Conservation (phyloP, 1,284 basidiomycete genomes). For the Ganoderma sinense region DNA sequence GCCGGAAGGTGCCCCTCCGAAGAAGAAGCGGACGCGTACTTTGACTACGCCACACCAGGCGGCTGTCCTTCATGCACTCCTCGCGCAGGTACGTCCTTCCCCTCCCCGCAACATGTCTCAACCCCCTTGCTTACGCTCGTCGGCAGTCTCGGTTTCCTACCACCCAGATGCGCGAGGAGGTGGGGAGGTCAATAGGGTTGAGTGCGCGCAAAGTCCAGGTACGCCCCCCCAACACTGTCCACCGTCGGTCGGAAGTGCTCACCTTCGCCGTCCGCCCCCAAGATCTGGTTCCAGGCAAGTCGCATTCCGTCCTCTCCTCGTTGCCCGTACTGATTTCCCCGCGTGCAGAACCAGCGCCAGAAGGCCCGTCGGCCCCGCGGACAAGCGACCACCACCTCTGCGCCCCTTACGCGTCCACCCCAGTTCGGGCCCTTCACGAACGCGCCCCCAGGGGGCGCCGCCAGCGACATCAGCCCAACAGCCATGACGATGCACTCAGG, state of each 20-base stretch:
- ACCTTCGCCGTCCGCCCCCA: slow-evolving; percentile 29
- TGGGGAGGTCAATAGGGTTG: slow-evolving; percentile 82
- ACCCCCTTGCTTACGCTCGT: neutral
- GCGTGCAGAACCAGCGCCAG: slow-evolving; percentile 76
- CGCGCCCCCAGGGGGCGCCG: slow-evolving; percentile 41
- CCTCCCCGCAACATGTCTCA: too few relatives aligned
- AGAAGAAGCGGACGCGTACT: slow-evolving; percentile 82
- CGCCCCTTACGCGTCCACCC: slow-evolving; percentile 57
- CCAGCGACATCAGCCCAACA: slow-evolving; percentile 27
- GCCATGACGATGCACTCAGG: slow-evolving; percentile 19
- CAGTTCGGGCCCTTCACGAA: slow-evolving; percentile 68
- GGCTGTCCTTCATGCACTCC: slow-evolving; percentile 79
- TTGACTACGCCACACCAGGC: slow-evolving; percentile 87
- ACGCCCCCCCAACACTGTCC: slow-evolving; percentile 37
- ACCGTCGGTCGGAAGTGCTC: slow-evolving; percentile 27
- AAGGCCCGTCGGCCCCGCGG: slow-evolving; percentile 75
- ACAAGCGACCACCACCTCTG: slow-evolving; percentile 39
- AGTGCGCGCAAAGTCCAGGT: slow-evolving; percentile 89
- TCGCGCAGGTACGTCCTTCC: slow-evolving; percentile 68
- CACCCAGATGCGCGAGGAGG: slow-evolving; percentile 84
- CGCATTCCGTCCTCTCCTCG: neutral
- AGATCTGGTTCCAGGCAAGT: slow-evolving; percentile 89
- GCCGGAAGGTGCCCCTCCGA: slow-evolving; percentile 50
- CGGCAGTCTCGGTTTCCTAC: slow-evolving; percentile 84
- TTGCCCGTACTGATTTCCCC: slow-evolving; percentile 30